Base-by-base conservation (phyloP, 345 rosid species). In the Xanthoceras sorbifolium region DNA sequence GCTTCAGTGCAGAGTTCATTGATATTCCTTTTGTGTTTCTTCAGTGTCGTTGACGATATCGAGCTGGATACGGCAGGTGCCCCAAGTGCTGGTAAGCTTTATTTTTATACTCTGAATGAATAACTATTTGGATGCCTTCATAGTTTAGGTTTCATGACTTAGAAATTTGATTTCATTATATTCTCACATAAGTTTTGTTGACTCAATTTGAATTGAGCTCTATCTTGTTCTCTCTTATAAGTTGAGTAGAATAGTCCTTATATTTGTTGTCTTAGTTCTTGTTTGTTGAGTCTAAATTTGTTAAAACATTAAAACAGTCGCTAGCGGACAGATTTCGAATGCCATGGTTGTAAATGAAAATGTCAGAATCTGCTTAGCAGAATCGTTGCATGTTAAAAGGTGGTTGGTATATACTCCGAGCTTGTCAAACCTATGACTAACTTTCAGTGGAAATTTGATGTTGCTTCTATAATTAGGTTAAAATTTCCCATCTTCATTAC, bases 41-140 rank as follows among this genome's bases (percentile, higher is more conserved):
- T 64, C 85, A 93, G 98, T 75, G 89, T 93, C 79, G 87, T 89
- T 1, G 93, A 90, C 84, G 94, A 93, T 77, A 71, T 31, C 61
- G 92, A 80, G 75, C 78, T 9, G 26, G 89, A 84, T 74, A 66
- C 40, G 46, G 67, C 69, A 62, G 86, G 60, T 76, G 86, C 86
- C 69, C 59, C 89, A 77, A 87, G 85, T 85, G 85, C 93, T 86
- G 97, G 99, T 90, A 74, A 63, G 55, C 26, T 71, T 55, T 26
- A 3, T 57, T 40, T 48, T 62, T 81, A 44, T 57, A 26, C 70
- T 40, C 12, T 71, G 31, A 73, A 26, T 75, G 25, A 28, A 1
- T 75, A 32, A 23, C 42, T 10, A 60, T 28, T 36, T 25, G 57
- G 40, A 69, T 48, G 62, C 36, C 67, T 69, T 72, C 29, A 9